A percentile compares a stretch with the other conserved stretches of the same genome.
Conservation (phyloP, 2,329 filamentous ascomycete species). For the Nothophaeocryptopus gaeumannii region DNA sequence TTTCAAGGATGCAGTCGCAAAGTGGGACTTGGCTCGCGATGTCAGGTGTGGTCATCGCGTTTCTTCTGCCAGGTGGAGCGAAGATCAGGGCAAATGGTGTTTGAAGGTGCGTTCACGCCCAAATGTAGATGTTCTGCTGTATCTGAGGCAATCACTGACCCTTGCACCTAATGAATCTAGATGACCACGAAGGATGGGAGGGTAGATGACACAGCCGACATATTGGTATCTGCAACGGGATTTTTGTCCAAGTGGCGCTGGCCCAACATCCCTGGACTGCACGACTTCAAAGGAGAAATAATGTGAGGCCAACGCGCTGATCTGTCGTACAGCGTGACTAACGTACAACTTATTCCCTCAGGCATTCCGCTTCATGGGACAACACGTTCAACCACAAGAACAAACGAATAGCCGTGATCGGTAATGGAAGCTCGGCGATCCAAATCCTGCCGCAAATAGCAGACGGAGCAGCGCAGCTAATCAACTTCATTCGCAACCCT, state of each 20-base stretch:
- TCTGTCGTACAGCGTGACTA: no score
- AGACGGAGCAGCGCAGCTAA: conserved; percentile 34
- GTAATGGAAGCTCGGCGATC: conserved; percentile 41
- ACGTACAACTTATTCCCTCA: no score
- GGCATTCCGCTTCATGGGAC: conserved; percentile 43
- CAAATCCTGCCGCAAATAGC: conserved; percentile 44
- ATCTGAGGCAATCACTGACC: no score
- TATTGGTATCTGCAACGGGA: conserved; percentile 35
- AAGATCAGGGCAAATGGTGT: conserved; percentile 35
- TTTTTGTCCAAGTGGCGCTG: conserved; percentile 34
- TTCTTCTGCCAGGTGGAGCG: conserved; percentile 37
- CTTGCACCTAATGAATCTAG: not conserved
- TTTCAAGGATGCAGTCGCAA: conserved; percentile 39
- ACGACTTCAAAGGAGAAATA: conserved; percentile 42
- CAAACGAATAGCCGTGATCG: conserved; percentile 44
- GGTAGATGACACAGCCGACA: conserved; percentile 34
- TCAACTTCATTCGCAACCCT: conserved; percentile 34
- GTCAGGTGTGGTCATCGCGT: conserved; percentile 41
- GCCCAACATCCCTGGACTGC: conserved; percentile 42
- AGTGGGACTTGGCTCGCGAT: conserved; percentile 40
- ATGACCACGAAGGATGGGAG: conserved; percentile 31
- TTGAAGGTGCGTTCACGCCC: conserved; percentile 17
- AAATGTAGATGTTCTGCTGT: no score
- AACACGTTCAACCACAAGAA: conserved; percentile 36
- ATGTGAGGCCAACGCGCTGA: conserved; percentile 21